Evolutionary conservation across 2,329 filamentous ascomycete species (phyloP), one percentile per base, ranked within the genome.

Genomic region (Coniochaeta sp.): DNA sequence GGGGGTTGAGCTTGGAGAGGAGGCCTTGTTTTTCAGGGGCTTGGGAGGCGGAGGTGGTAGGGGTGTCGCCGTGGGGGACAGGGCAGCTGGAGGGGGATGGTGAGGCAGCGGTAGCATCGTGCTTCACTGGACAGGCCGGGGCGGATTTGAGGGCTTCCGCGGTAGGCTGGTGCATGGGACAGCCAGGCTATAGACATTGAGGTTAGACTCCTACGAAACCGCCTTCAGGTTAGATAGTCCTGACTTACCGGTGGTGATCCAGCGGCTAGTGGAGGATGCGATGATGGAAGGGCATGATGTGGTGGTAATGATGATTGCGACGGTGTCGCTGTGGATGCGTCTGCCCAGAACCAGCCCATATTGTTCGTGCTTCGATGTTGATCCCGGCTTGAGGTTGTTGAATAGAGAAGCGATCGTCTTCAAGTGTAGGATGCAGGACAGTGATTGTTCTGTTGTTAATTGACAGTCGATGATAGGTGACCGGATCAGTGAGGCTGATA

Each of bases 311-410:
- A n/a, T n/a, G n/a, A n/a, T 51, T 27, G 54, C 47, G 20, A 55
- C 48, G 31, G 58, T 22, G 33, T 9, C 33, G 16, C 52, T 45
- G 62, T 48, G 55, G 73, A 62, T 45, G 68, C 55, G 55, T 83
- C 80, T 55, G 79, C 77, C 81, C 81, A 84, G 61, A 84, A 84
- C 80, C 80, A 83, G 58, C 81, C 81, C 81, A 83, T 84, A 26
- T 31, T 56, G 27, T 12, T 46, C 30, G 4, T 38, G 33, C 22
- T 4, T 42, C 6, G 31, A 10, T 42, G 14, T 42, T 10, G 20
- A 14, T 26, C 10, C 12, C 27, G 12, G 27, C 16, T 38, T 18
- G 13, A 18, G 33, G 27, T 7, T 30, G 27, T 12, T n/a, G n/a
- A n/a, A n/a, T n/a, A n/a, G n/a, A n/a, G n/a, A n/a, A n/a, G n/a